Evolutionary conservation across 805 yeast species (phyloP), one percentile per base, ranked within the genome.

Genomic region (Candida namnaoensis): DNA sequence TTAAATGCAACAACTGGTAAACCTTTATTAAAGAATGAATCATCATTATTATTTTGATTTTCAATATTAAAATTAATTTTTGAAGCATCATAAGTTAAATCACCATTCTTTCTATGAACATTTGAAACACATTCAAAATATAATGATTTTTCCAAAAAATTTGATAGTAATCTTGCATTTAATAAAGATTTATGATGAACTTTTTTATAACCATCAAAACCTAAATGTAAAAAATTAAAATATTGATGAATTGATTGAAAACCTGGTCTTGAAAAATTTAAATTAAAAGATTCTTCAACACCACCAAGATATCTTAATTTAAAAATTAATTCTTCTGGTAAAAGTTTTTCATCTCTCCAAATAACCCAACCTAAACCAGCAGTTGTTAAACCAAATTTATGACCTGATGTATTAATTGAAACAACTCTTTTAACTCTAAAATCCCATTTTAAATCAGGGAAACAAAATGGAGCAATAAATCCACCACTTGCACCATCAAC

Each of bases 401-500:
- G 97, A 44, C 96, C 96, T 1, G 95, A 84, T 10, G 95, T 76
- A 66, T 88, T 90, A 64, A 88, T 88, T 28, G 90, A 80, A 47
- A 74, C 78, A 38, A 88, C 97, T 46, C 96, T 72, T 25, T 76
- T 76, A 38, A 83, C 58, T 46, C 79, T 66, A 65, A 88, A 90
- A 60, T 88, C 96, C 96, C 96, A 88, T 50, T 70, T 74, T 47
- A 80, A 69, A 14, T 82, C 74, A 5, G 95, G 95, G 57, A 72
- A 82, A 27, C 78, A 61, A 55, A 88, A 84, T 15, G 97, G 95
- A 2, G 95, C 95, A 36, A 88, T 74, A 57, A 88, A 78, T 2
- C 83, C 97, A 44, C 96, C 96, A 19, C 88, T 77, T 3, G 96
- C 96, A 50, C 93, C 97, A 60, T 88, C 97, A 26, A 90, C 93